Conservation (phyloP, 164 flowering plant species). For the Hamamelis virginiana region DNA sequence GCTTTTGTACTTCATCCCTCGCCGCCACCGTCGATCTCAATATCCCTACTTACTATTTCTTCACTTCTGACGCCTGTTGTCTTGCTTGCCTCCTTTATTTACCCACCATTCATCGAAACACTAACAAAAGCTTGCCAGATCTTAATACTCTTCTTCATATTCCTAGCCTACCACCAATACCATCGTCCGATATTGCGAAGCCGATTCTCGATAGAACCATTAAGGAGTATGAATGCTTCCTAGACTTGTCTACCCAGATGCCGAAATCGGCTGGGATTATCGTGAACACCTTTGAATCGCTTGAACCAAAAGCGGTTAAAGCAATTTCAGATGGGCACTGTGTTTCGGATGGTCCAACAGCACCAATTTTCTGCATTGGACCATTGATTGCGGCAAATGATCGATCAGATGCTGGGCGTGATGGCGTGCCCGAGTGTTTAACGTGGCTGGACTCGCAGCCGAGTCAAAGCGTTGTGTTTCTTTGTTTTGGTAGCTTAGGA, state of each 20-base stretch:
- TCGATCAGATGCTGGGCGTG: background rate
- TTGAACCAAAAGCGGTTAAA: too few relatives aligned
- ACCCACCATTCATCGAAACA: conserved; percentile 25
- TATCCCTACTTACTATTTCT: too few relatives aligned
- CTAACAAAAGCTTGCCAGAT: conserved; percentile 13
- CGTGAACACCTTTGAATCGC: too few relatives aligned
- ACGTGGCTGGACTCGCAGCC: too few relatives aligned
- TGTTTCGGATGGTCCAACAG: conserved; percentile 6
- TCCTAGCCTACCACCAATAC: too few relatives aligned
- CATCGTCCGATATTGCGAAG: conserved; percentile 20
- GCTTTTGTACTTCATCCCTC: conserved; percentile 30
- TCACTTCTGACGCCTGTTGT: conserved; percentile 12
- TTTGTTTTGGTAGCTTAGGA: conserved; percentile 47
- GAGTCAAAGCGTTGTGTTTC: conserved; percentile 40
- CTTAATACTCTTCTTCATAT: too few relatives aligned
- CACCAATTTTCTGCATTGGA: too few relatives aligned
- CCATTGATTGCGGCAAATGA: conserved; percentile 19
- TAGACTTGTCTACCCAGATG: too few relatives aligned
- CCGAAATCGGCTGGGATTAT: too few relatives aligned
- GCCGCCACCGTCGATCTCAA: conserved; percentile 18
- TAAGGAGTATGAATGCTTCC: too few relatives aligned
- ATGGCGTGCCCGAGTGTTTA: conserved; percentile 18
- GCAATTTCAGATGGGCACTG: conserved; percentile 24
- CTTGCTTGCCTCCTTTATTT: conserved; percentile 28
- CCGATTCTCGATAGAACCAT: conserved; percentile 24